phyloP scores from a whole-genome alignment of 441 rosid species.

The Populus hybrid region DNA sequence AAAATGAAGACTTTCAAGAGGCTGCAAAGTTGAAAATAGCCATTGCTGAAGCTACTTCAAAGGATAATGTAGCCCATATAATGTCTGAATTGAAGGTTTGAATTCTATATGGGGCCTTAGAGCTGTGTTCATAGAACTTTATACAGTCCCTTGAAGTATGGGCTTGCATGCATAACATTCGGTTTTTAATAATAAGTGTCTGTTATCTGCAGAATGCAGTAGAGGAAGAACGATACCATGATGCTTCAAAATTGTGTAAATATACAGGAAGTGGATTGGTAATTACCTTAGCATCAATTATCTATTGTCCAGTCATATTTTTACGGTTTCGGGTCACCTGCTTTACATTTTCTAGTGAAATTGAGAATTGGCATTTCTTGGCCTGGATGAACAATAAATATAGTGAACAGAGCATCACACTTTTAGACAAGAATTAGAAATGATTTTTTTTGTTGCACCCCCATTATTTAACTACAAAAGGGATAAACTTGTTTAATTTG shows the following conservation, averaged over 20 bases:
- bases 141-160: background rate
- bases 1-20: conserved; percentile 82
- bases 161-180: conserved; percentile 2
- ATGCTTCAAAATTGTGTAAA: conserved; percentile 75
- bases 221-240: conserved; percentile 77
- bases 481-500: background rate
- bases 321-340: background rate
- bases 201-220: conserved; percentile 54
- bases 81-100: conserved; percentile 75
- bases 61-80: conserved; percentile 71
- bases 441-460: background rate
- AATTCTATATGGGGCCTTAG: background rate
- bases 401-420: background rate
- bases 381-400: background rate
- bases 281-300: conserved; percentile 19
- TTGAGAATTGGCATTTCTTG: background rate
- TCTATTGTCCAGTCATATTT: conserved; percentile 3
- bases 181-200: conserved; percentile 18
- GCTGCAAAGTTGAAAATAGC: conserved; percentile 76
- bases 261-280: conserved; percentile 90
- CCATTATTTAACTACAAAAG: background rate
- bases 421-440: background rate
- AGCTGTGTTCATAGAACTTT: background rate
- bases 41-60: conserved; percentile 61
- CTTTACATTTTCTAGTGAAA: background rate